phyloP scores from a whole-genome alignment of 2,329 filamentous ascomycete species.

The Nothophaeocryptopus gaeumannii region DNA sequence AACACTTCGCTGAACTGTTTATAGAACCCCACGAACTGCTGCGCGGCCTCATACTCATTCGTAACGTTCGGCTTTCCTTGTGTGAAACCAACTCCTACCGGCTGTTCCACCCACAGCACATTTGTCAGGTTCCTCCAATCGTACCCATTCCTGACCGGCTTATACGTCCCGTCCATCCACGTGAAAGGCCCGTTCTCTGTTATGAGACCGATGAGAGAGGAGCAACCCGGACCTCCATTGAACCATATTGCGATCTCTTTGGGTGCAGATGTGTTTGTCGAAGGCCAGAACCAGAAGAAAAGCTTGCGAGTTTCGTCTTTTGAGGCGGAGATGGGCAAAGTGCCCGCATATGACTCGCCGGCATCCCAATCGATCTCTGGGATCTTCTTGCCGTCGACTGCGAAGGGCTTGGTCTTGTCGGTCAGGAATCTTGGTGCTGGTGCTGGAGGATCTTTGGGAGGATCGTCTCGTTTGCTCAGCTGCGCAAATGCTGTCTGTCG shows the following conservation, averaged over 20 bases:
- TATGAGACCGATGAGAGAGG: constrained; percentile 21
- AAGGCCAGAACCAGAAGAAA: constrained; percentile 59
- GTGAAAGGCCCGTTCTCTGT: constrained; percentile 32
- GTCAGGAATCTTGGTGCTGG: constrained; percentile 10
- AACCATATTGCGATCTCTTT: constrained; percentile 53
- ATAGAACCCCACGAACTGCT: constrained; percentile 45
- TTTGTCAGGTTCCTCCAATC: constrained; percentile 61
- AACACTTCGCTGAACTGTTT: constrained; percentile 53
- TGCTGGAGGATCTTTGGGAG: neutral
- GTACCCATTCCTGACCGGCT: constrained; percentile 9
- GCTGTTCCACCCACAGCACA: constrained; percentile 64
- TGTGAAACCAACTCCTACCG: constrained; percentile 48
- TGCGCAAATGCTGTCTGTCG: too few species aligned
- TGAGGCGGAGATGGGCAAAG: constrained; percentile 53
- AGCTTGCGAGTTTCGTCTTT: constrained; percentile 46
- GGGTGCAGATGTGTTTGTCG: constrained; percentile 45
- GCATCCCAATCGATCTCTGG: constrained; percentile 45
- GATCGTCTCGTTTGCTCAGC: too few species aligned
- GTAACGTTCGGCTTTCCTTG: constrained; percentile 36
- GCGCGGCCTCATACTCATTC: constrained; percentile 41
- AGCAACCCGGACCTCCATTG: constrained; percentile 28
- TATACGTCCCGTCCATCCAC: constrained; percentile 31
- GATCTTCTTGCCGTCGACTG: constrained; percentile 30
- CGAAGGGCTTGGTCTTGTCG: constrained; percentile 17
- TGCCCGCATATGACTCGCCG: constrained; percentile 42